Evolutionary conservation across 1,284 basidiomycete species (phyloP), one percentile per base, ranked within the genome.

Genomic region (Flammula alnicola): DNA sequence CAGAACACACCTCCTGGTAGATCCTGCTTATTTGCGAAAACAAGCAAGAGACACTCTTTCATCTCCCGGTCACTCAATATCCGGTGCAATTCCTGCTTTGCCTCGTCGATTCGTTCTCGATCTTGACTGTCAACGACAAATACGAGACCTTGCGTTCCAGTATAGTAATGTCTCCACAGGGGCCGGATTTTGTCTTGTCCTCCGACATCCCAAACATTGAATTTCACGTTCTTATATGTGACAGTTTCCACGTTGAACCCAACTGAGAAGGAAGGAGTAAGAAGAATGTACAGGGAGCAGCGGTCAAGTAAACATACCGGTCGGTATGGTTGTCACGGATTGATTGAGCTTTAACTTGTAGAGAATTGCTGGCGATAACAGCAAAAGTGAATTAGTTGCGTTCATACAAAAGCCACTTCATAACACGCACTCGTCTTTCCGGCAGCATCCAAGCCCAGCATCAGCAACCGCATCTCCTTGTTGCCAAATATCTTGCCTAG

Each of bases 171-270:
- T 72, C 97, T 82, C 96, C 96, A 99, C 47, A 99, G 79, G 39
- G 97, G 97, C 56, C 97, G 82, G 65, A 98, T 98, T 81, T 98
- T 98, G 78, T 98, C 95, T 74, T 98, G 95, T 30, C 95, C 97
- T 69, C 97, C 97, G 51, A 99, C 97, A 71, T 99, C 97, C 97
- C 97, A 99, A 19, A 99, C 97, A 64, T 97, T 99, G 81, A 99
- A 99, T 68, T 96, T 97, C 67, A 99, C 95, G 65, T 99, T 99
- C 83, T 98, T 98, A 78, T 99, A 99, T 58, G 95, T 97, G 58
- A 99, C 97, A 9, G 97, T 99, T 77, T 99, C 97, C 62, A 99
- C 97, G 70, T 99, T 98, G 83, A 98, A 98, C 16, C 95, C 95
- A 76, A 89, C 94, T 92, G 61, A 27, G 42, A 26, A 14, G 56